phyloP scores from a whole-genome alignment of 495 filamentous ascomycete species.

The Copromyces sp. region DNA sequence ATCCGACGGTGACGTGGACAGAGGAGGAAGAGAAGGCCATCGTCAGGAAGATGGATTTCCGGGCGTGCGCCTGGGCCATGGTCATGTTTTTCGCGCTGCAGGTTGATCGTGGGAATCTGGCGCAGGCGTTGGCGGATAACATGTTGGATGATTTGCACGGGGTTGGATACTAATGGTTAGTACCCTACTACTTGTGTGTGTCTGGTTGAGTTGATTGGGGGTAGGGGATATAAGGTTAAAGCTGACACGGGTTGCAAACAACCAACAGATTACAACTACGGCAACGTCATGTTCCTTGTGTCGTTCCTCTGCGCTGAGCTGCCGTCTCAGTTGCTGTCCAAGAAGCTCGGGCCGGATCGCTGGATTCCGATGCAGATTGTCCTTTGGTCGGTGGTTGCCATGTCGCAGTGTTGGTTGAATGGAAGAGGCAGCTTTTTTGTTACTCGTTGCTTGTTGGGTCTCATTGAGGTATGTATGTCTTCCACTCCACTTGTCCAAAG shows the following conservation, averaged over 20 bases:
- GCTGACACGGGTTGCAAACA: no score
- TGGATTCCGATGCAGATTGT: conserved; percentile 81
- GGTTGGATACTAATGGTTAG: conserved; percentile 42
- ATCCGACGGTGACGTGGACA: conserved; percentile 43
- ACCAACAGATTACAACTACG: conserved; percentile 53
- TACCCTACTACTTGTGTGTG: no score
- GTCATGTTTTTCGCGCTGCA: conserved; percentile 48
- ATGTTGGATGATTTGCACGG: conserved; percentile 45
- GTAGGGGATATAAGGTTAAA: no score
- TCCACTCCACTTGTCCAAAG: background rate
- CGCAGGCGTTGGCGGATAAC: conserved; percentile 46
- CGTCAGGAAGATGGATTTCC: conserved; percentile 43
- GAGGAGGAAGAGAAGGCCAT: conserved; percentile 42
- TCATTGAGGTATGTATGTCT: conserved; percentile 39
- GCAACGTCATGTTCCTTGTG: conserved; percentile 62
- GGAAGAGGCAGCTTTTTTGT: conserved; percentile 47
- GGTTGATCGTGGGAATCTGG: conserved; percentile 47
- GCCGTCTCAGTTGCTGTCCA: conserved; percentile 67
- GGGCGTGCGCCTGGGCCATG: conserved; percentile 40
- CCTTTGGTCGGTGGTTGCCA: conserved; percentile 61
- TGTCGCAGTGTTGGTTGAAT: conserved; percentile 53
- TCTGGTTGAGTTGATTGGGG: no score
- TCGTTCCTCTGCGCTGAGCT: conserved; percentile 60
- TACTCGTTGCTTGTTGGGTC: conserved; percentile 53
- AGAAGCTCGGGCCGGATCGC: conserved; percentile 60